Conservation (phyloP, 2,329 filamentous ascomycete species). For the Samsoniella hepiali region DNA sequence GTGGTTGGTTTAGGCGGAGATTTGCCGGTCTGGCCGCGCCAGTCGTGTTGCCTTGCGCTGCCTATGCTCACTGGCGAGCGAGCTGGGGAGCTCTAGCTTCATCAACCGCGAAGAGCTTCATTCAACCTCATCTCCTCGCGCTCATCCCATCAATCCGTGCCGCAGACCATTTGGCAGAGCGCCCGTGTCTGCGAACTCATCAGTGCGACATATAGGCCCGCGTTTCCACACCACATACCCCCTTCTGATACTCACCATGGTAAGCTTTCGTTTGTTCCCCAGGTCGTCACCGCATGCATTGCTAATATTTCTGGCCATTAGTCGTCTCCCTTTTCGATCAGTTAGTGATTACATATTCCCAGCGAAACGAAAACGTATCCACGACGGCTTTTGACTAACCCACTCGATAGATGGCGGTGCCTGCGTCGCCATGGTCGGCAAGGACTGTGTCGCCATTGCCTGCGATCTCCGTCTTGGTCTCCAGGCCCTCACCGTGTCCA, state of each 20-base stretch:
- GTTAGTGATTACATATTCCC: constrained; percentile 48
- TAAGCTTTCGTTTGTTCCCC: constrained; percentile 11
- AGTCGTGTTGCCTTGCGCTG: constrained; percentile 22
- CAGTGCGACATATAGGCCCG: neutral
- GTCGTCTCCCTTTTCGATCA: constrained; percentile 94
- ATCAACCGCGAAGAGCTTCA: constrained; percentile 17
- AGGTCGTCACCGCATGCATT: constrained; percentile 13
- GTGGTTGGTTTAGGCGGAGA: constrained; percentile 19
- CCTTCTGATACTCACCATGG: constrained; percentile 30
- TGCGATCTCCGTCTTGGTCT: constrained; percentile 97
- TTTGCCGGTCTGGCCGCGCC: constrained; percentile 20
- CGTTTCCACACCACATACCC: constrained; percentile 25
- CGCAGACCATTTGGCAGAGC: constrained; percentile 1
- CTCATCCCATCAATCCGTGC: neutral
- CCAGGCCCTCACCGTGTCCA: constrained; percentile 94
- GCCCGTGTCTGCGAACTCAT: neutral
- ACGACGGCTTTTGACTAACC: constrained; percentile 12
- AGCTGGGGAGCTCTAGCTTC: constrained; percentile 17
- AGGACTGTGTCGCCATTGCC: constrained; percentile 98
- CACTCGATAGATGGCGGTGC: constrained; percentile 70
- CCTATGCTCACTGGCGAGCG: constrained; percentile 1
- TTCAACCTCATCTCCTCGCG: neutral
- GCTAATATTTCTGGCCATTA: constrained; percentile 41
- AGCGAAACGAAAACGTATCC: constrained; percentile 7
- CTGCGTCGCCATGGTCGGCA: constrained; percentile 98